Base-by-base conservation (phyloP, 2,329 filamentous ascomycete species). In the Pseudogymnoascus sp. region DNA sequence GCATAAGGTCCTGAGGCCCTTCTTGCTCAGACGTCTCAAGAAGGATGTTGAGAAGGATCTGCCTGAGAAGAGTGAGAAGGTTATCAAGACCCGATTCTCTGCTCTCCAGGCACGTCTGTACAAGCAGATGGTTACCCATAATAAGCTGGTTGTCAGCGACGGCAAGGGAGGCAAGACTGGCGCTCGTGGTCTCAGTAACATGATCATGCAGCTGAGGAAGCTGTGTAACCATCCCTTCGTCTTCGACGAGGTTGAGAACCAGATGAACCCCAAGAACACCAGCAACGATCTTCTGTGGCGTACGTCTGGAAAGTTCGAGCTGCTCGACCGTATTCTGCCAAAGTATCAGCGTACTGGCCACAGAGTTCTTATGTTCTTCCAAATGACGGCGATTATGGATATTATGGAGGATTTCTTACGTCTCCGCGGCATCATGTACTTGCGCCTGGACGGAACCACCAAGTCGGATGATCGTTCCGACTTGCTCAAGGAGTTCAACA, bases 331-430 rank as follows among this genome's bases (percentile, higher is more conserved):
- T 60, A 82, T 99, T 65, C 76, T 99, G 66, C 95, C 95, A 55
- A 99, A 99, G 77, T 97, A 99, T 76, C 85, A 90, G 69, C 87
- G 84, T 2, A 93, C 91, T 1, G 91, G 91, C 14, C 95, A 99
- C 84, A 89, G 95, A 76, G 92, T 97, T 28, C 82, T 99, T 75
- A 97, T 99, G 90, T 99, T 99, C 84, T 99, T 99, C 83, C 95
- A 99, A 75, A 99, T 99, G 95, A 99, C 95, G 3, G 93, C 96
- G 65, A 99, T 99, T 74, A 99, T 99, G 95, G 96, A 99, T 77
- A 99, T 99, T 72, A 97, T 99, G 95, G 95, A 99, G 71, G 95
- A 99, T 74, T 99, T 96, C 75, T 78, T 99, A 66, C 88, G 93
- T 3, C 88, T 91, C 71, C 85, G 91, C 67, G 89, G 88, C 55